These are phyloP conservation scores for Wallacemonas sp. DNA, from an alignment of 208 protist genomes.

Conservation along the genomic window DNA sequence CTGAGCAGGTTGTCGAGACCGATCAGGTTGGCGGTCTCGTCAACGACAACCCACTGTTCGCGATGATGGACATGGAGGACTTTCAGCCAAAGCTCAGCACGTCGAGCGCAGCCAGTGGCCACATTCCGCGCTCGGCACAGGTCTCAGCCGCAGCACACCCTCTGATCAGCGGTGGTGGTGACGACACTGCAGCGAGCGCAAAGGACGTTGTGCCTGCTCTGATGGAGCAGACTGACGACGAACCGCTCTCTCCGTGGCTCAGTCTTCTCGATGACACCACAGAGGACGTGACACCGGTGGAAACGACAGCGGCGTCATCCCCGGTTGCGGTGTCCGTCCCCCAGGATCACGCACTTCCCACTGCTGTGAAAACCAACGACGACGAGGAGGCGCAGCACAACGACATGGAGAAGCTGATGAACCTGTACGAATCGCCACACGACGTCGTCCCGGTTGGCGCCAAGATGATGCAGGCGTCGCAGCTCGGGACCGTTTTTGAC, in stretches of 20 bases:
- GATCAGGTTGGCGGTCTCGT: constrained; percentile 34
- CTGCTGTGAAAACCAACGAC: neutral
- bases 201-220: neutral
- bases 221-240: neutral
- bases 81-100: constrained; percentile 45
- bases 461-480: constrained; percentile 62
- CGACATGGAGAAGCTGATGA: constrained; percentile 48
- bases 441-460: constrained; percentile 71
- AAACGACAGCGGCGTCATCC: neutral
- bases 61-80: constrained; percentile 21
- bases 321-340: too few relatives aligned
- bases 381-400: neutral
- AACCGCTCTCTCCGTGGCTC: constrained; percentile 13
- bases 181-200: neutral
- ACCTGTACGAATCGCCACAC: constrained; percentile 69
- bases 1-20: constrained; percentile 34
- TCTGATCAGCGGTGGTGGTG: too few relatives aligned
- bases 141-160: neutral
- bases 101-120: neutral
- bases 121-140: neutral
- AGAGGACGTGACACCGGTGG: neutral
- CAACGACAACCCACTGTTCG: constrained; percentile 65
- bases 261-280: neutral
- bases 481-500: constrained; percentile 53
- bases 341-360: too few relatives aligned